Conservation (phyloP, 2,329 filamentous ascomycete genomes). For the Nemania abortiva region DNA sequence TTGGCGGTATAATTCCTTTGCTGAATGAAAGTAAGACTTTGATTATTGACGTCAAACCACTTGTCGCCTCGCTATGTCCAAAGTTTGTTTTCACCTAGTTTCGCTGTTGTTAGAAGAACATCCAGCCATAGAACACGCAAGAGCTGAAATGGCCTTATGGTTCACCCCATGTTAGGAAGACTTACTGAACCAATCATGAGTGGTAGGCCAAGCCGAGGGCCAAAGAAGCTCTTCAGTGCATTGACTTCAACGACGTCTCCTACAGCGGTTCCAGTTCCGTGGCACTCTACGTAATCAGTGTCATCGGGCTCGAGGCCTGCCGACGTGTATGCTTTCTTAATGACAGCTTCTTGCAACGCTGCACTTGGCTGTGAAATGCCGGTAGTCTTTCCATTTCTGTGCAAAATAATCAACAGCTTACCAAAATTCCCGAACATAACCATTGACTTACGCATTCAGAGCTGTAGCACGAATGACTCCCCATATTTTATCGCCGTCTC, state of each 20-base stretch:
- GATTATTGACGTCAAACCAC: slow-evolving; percentile 38
- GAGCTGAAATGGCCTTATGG: too few species aligned
- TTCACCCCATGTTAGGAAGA: too few species aligned
- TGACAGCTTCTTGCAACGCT: slow-evolving; percentile 51
- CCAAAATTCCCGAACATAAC: too few species aligned
- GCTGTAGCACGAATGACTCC: slow-evolving; percentile 46
- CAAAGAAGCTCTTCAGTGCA: too few species aligned
- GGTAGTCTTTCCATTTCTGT: slow-evolving; percentile 56
- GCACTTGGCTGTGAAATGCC: slow-evolving; percentile 61
- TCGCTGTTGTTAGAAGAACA: too few species aligned
- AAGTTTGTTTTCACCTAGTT: slow-evolving; percentile 35
- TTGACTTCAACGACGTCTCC: slow-evolving; percentile 4
- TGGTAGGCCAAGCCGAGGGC: not conserved
- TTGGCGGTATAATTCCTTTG: slow-evolving; percentile 34
- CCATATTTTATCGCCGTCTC: slow-evolving; percentile 54
- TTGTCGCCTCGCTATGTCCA: slow-evolving; percentile 41
- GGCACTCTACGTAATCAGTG: slow-evolving; percentile 2
- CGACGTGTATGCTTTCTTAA: slow-evolving; percentile 51
- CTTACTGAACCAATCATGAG: slow-evolving; percentile 5
- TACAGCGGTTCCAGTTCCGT: slow-evolving; percentile 5
- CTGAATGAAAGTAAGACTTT: slow-evolving; percentile 38
- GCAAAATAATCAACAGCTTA: not conserved
- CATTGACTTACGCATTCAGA: slow-evolving; percentile 36
- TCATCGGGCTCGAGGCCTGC: slow-evolving; percentile 46
- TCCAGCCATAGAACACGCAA: too few species aligned